Evolutionary conservation across 2,329 filamentous ascomycete species (phyloP).

Genomic region (Sphaerostilbella broomeana): DNA sequence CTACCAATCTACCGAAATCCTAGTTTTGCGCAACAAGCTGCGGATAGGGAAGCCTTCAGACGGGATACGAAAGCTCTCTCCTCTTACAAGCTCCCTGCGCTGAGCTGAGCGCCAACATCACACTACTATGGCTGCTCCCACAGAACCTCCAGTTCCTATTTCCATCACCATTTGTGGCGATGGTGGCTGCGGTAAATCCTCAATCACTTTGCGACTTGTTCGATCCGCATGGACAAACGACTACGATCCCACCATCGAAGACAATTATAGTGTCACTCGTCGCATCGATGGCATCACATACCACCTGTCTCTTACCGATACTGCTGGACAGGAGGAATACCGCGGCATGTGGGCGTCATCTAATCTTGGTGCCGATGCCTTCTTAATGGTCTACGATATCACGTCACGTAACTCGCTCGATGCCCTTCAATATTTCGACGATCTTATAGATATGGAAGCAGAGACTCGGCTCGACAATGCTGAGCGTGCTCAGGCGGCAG

Average conservation of each 20-base stretch:
- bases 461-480: constrained; percentile 62
- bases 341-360: constrained; percentile 77
- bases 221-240: constrained; percentile 79
- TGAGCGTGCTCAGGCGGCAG: constrained; percentile 42
- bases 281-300: constrained; percentile 74
- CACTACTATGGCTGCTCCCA: constrained; percentile 3
- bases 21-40: no score
- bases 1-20: no score
- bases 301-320: constrained; percentile 74
- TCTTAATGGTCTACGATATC: constrained; percentile 84
- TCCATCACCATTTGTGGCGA: constrained; percentile 82
- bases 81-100: no score
- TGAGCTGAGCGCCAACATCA: no score
- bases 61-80: no score
- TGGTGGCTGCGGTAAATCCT: constrained; percentile 78
- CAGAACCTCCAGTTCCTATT: constrained; percentile 44
- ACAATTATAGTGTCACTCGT: constrained; percentile 78
- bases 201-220: constrained; percentile 76
- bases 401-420: constrained; percentile 62
- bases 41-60: no score
- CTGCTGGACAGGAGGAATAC: constrained; percentile 86
- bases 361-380: constrained; percentile 74
- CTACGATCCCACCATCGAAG: constrained; percentile 75
- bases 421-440: constrained; percentile 70
- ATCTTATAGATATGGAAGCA: constrained; percentile 76